Percentiles rank a stretch among this genome's conserved stretches.
Conservation (phyloP, 1,284 basidiomycete genomes). For the Sanguinoderma infundibulare region DNA sequence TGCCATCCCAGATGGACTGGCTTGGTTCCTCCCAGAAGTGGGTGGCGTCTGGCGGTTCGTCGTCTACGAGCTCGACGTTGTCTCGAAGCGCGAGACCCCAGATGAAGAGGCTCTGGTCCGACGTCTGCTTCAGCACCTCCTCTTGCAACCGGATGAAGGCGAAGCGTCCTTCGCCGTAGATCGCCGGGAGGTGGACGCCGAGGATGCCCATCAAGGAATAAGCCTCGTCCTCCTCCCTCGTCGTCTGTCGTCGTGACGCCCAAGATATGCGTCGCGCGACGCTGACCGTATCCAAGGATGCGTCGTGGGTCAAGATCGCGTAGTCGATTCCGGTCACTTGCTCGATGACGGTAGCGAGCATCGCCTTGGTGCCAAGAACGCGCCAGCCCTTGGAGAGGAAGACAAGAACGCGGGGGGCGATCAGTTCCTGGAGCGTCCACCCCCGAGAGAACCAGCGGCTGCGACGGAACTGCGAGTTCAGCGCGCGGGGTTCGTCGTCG, state of each 20-base stretch:
- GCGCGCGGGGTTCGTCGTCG: slow-evolving; percentile 7
- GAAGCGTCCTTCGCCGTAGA: slow-evolving; percentile 19
- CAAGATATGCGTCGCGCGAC: slow-evolving; percentile 21
- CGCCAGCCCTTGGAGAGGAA: slow-evolving; percentile 18
- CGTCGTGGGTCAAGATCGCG: slow-evolving; percentile 14
- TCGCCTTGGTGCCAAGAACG: slow-evolving; percentile 14
- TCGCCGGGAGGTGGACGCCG: slow-evolving; percentile 14
- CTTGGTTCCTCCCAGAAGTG: slow-evolving; percentile 1
- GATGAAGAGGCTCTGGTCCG: slow-evolving; percentile 19
- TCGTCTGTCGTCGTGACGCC: slow-evolving; percentile 13
- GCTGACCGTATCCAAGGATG: slow-evolving; percentile 8
- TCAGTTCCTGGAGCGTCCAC: slow-evolving; percentile 24
- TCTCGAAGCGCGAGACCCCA: slow-evolving; percentile 11
- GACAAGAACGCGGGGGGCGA: slow-evolving; percentile 17
- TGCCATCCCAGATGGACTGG: neutral
- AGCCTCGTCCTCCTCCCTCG: slow-evolving; percentile 17
- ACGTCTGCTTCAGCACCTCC: slow-evolving; percentile 18
- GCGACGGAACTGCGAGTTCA: slow-evolving; percentile 7
- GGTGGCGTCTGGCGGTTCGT: neutral
- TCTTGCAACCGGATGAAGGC: slow-evolving; percentile 22
- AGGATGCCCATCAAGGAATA: slow-evolving; percentile 25
- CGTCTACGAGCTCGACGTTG: slow-evolving; percentile 6
- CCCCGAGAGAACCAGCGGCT: slow-evolving; percentile 20
- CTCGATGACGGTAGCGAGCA: slow-evolving; percentile 14
- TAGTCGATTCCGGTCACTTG: slow-evolving; percentile 18